phyloP scores from a whole-genome alignment of 345 rosid species.

The Anastatica hierochuntica region DNA sequence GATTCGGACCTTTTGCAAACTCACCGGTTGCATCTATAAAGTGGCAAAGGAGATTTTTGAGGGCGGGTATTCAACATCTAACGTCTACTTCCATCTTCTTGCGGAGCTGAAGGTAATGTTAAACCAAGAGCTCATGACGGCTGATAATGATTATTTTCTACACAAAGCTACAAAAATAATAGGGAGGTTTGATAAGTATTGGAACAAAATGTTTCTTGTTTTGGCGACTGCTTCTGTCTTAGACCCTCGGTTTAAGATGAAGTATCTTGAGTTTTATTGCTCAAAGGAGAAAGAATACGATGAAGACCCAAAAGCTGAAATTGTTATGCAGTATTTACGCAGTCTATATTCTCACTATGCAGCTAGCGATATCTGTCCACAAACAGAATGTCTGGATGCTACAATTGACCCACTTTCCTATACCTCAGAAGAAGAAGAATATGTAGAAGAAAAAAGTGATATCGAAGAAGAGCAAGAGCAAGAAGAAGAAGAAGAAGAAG shows the following conservation, averaged over 20 bases:
- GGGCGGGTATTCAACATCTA: slow-evolving; percentile 1
- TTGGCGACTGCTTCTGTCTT: slow-evolving; percentile 64
- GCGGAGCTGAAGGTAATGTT: not conserved
- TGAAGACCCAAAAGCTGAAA: slow-evolving; percentile 44
- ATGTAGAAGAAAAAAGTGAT: not conserved
- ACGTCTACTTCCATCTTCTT: slow-evolving; percentile 10
- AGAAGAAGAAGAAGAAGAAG: not conserved
- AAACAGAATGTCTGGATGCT: slow-evolving; percentile 22
- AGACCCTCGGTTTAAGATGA: slow-evolving; percentile 86
- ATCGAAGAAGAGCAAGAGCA: no score
- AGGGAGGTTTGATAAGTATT: slow-evolving; percentile 46
- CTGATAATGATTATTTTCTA: not conserved
- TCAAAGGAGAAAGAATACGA: slow-evolving; percentile 45
- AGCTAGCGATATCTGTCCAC: slow-evolving; percentile 5
- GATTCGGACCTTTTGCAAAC: slow-evolving; percentile 11
- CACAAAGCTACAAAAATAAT: not conserved
- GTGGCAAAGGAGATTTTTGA: slow-evolving; percentile 13
- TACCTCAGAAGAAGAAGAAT: not conserved
- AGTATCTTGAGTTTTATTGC: slow-evolving; percentile 65
- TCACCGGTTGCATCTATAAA: slow-evolving; percentile 10
- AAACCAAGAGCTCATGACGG: not conserved
- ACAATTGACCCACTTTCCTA: not conserved
- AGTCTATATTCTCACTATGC: slow-evolving; percentile 45
- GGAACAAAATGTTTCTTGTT: slow-evolving; percentile 54
- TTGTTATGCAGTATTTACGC: slow-evolving; percentile 52